Base-by-base conservation (phyloP, 257 asterid genomes). In the Nicotiana sylvestris region DNA sequence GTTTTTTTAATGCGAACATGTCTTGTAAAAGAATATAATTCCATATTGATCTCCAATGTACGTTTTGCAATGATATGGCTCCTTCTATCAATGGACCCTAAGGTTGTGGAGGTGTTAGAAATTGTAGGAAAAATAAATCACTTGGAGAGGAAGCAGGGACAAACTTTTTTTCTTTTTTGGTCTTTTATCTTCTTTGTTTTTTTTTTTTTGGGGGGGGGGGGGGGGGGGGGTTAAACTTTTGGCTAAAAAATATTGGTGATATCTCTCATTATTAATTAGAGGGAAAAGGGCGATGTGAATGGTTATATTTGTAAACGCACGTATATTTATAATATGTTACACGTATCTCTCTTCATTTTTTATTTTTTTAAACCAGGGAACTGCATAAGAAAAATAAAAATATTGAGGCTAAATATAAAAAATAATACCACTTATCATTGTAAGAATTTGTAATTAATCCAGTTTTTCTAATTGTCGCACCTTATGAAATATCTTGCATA, bases 101-200 rank as follows among this genome's bases (percentile, higher is more conserved):
- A 39, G 76, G 76, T 69, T 69, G 77, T 18, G 77, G 77, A 18
- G 57, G 57, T 69, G 77, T 39, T 74, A 74, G 62, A 74, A 27
- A 49, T 74, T 74, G 62, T 74, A 74, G 79, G 79, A 74, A 74
- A 74, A 70, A 10, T 13, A 25, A 49, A 49, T 74, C 79, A 72
- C 21, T 46, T 72, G 37, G 79, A 72, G 79, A 46, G 79, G 61
- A 49, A 16, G 58, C 33, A 11, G 2, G 77, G 57, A 11, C 35
- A 43, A n/a, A n/a, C 11, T 6, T 43, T 69, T 43, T 25, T n/a
- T 39, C 77, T 10, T 37, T 69, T 37, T 30, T 15, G 17, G 4
- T 8, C 3, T 7, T 27, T 3, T 11, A 1, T 5, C 12, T 2
- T 5, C 4, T 13, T 66, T 16, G 39, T 51, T 51, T 1, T 53